phyloP scores from a whole-genome alignment of 75 land plant genomes.

The Adiantum capillusveneris region DNA sequence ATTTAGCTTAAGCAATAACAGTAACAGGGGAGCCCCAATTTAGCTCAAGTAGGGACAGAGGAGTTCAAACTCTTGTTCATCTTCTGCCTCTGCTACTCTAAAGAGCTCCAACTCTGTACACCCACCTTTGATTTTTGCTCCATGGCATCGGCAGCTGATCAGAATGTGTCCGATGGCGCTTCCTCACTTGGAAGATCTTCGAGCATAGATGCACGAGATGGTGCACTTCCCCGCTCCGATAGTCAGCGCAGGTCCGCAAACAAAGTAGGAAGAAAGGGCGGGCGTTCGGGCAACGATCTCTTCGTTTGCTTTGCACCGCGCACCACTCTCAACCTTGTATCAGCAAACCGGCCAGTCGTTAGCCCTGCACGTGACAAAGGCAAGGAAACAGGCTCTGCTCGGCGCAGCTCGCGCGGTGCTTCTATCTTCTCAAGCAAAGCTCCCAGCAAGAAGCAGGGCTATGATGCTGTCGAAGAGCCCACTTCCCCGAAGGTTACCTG shows the following conservation, averaged over 20 bases:
- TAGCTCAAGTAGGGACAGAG: too few relatives aligned
- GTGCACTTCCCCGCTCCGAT: background rate
- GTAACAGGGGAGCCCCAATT: too few relatives aligned
- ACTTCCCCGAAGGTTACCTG: slow-evolving; percentile 88
- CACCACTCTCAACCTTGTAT: slow-evolving; percentile 31
- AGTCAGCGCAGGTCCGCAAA: background rate
- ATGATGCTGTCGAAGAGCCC: slow-evolving; percentile 48
- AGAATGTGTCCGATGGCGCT: background rate
- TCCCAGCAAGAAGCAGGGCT: slow-evolving; percentile 35
- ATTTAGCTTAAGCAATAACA: too few relatives aligned
- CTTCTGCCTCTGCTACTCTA: too few relatives aligned
- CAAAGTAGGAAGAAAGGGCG: slow-evolving; percentile 11
- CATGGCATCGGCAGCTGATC: too few relatives aligned
- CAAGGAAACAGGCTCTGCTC: background rate
- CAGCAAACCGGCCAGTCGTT: slow-evolving; percentile 21
- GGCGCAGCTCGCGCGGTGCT: slow-evolving; percentile 28
- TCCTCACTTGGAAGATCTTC: background rate
- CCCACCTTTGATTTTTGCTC: too few relatives aligned
- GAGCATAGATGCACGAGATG: slow-evolving; percentile 1
- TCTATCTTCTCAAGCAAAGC: slow-evolving; percentile 37
- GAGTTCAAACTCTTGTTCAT: too few relatives aligned
- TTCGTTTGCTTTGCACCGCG: slow-evolving; percentile 56
- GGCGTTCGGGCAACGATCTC: slow-evolving; percentile 23
- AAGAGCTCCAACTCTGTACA: too few relatives aligned
- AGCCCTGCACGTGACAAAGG: slow-evolving; percentile 35